These are phyloP conservation scores for Aurantiochytrium sp. DNA, from an alignment of 108 stramenopile species.

Conservation along the genomic window DNA sequence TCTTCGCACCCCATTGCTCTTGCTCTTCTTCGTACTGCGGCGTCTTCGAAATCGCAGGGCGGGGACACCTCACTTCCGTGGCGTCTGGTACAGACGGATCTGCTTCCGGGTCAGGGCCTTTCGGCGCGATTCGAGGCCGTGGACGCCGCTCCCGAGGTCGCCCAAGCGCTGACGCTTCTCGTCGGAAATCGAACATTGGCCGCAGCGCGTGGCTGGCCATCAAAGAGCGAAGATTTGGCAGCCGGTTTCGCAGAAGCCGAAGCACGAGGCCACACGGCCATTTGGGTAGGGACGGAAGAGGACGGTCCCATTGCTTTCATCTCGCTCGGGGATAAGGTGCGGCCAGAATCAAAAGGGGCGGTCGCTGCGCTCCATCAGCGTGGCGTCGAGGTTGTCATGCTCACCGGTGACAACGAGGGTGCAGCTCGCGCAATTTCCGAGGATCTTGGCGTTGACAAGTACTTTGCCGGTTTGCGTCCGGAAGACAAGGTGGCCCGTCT, in stretches of 20 bases:
- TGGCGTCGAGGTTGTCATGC: background rate
- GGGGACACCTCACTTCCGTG: background rate
- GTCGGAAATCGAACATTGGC: background rate
- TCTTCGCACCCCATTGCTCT: background rate
- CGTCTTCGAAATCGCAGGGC: background rate
- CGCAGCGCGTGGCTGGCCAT: background rate
- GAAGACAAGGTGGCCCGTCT: background rate
- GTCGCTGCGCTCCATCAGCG: background rate
- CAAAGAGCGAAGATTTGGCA: background rate
- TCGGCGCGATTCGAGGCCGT: background rate
- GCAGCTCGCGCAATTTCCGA: background rate
- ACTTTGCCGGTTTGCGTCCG: background rate
- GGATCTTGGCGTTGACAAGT: background rate
- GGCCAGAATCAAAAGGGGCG: background rate
- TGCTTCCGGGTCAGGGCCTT: background rate
- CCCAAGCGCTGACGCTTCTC: background rate
- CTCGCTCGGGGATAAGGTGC: background rate
- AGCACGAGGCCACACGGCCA: background rate
- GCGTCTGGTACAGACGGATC: background rate
- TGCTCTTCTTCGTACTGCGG: background rate
- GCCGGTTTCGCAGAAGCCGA: background rate
- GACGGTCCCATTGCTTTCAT: background rate
- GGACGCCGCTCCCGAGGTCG: no score
- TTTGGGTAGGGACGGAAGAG: background rate
- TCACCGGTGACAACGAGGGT: background rate